Evolutionary conservation across 208 protist species (phyloP).

Genomic region (Acanthamoeba healyi): DNA sequence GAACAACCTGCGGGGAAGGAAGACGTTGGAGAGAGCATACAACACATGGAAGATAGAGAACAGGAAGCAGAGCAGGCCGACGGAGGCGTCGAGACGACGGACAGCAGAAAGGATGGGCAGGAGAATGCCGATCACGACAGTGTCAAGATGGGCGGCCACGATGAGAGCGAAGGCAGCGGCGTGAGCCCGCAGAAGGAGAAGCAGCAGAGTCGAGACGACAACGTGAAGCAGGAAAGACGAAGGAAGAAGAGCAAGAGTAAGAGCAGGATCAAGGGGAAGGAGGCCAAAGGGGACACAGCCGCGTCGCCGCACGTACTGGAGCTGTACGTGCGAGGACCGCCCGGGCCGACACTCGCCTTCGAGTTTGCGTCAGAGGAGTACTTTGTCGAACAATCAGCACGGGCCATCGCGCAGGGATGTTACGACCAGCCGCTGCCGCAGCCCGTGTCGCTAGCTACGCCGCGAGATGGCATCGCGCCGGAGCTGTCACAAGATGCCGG

Average conservation of each 20-base stretch:
- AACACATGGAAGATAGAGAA: too few relatives aligned
- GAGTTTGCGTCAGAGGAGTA: slow-evolving; percentile 12
- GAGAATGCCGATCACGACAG: not conserved
- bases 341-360: slow-evolving; percentile 44
- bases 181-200: not conserved
- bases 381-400: slow-evolving; percentile 56
- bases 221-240: not conserved
- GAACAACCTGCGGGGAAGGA: too few relatives aligned
- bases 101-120: too few relatives aligned
- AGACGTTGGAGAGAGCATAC: too few relatives aligned
- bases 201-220: not conserved
- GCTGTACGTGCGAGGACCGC: slow-evolving; percentile 41
- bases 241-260: not conserved
- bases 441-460: not conserved
- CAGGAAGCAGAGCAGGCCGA: too few relatives aligned
- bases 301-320: not conserved
- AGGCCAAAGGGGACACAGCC: not conserved
- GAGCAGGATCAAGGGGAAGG: too few relatives aligned
- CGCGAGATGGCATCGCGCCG: not conserved
- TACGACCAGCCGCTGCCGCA: slow-evolving; percentile 34
- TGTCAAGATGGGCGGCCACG: not conserved
- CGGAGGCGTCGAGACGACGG: too few relatives aligned
- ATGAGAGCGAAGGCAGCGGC: not conserved
- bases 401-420: slow-evolving; percentile 19
- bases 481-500: not conserved